These are phyloP conservation scores for Quercus wislizeni DNA, from an alignment of 306 rosid species.

Conservation along the genomic window DNA sequence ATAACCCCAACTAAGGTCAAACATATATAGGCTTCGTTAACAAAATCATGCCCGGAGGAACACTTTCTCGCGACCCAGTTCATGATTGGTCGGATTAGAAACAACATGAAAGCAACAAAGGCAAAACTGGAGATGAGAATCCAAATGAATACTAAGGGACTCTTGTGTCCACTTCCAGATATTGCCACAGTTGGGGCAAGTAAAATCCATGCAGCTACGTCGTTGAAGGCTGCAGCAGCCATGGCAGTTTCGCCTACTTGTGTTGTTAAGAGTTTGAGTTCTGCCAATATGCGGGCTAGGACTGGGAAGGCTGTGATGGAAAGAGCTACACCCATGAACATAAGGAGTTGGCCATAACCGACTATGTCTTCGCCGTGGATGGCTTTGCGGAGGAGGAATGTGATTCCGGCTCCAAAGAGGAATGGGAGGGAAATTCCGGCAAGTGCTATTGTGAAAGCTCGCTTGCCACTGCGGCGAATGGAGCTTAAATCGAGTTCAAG, in stretches of 20 bases:
- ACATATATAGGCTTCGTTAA: conserved; percentile 60
- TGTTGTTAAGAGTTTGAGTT: conserved; percentile 79
- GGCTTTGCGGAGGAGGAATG: conserved; percentile 57
- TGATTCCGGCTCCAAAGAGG: conserved; percentile 57
- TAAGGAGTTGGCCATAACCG: conserved; percentile 54
- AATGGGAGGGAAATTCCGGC: conserved; percentile 74
- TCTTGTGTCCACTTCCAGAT: conserved; percentile 38
- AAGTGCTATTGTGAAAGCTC: conserved; percentile 59
- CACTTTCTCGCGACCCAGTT: conserved; percentile 45
- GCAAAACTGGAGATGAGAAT: conserved; percentile 57
- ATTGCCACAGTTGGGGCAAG: conserved; percentile 73
- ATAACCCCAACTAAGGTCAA: conserved; percentile 60
- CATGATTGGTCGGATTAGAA: conserved; percentile 56
- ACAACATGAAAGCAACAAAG: conserved; percentile 63
- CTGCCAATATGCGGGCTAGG: conserved; percentile 79
- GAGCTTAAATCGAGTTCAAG: conserved; percentile 67
- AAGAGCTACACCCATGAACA: conserved; percentile 85
- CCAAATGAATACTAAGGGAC: conserved; percentile 64
- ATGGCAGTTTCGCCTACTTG: conserved; percentile 65
- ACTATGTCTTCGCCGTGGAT: conserved; percentile 53
- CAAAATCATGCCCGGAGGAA: conserved; percentile 35
- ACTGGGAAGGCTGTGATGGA: conserved; percentile 92
- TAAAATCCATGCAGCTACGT: conserved; percentile 82
- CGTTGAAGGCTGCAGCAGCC: conserved; percentile 90
- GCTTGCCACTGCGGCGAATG: conserved; percentile 57